phyloP scores from a whole-genome alignment of 2,329 filamentous ascomycete genomes.

The Aspergillus sp. region DNA sequence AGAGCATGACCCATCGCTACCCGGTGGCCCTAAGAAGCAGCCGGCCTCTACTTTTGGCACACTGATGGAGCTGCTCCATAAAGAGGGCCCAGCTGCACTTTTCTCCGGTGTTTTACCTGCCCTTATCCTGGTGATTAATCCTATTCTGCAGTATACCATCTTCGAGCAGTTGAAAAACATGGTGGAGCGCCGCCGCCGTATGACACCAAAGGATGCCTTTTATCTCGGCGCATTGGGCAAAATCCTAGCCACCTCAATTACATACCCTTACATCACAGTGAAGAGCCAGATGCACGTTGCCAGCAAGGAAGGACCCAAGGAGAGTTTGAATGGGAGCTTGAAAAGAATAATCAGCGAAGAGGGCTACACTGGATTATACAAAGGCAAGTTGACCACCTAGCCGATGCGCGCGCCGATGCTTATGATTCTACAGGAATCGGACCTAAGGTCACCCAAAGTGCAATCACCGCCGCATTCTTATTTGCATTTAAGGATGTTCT shows the following conservation, averaged over 20 bases:
- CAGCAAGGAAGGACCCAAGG: conserved; percentile 69
- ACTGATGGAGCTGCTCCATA: conserved; percentile 72
- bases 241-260: conserved; percentile 87
- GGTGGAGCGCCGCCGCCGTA: conserved; percentile 71
- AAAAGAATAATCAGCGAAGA: conserved; percentile 80
- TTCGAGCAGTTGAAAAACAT: conserved; percentile 97
- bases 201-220: conserved; percentile 86
- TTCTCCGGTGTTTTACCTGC: conserved; percentile 93
- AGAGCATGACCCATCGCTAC: conserved; percentile 42
- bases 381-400: conserved; percentile 59
- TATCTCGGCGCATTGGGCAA: conserved; percentile 90
- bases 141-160: conserved; percentile 96
- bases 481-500: conserved; percentile 98
- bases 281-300: conserved; percentile 98
- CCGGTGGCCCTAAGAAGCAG: conserved; percentile 48
- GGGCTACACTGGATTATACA: conserved; percentile 89
- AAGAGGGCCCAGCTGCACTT: conserved; percentile 81
- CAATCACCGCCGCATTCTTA: conserved; percentile 90
- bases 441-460: conserved; percentile 95
- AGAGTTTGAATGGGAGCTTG: conserved; percentile 77
- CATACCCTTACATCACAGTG: conserved; percentile 97
- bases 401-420: background rate
- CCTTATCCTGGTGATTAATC: conserved; percentile 92
- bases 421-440: conserved; percentile 67
- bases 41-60: conserved; percentile 74